Percentiles rank a stretch among this genome's conserved stretches.
Conservation (phyloP, 345 rosid species). For the Citrus inodora region DNA sequence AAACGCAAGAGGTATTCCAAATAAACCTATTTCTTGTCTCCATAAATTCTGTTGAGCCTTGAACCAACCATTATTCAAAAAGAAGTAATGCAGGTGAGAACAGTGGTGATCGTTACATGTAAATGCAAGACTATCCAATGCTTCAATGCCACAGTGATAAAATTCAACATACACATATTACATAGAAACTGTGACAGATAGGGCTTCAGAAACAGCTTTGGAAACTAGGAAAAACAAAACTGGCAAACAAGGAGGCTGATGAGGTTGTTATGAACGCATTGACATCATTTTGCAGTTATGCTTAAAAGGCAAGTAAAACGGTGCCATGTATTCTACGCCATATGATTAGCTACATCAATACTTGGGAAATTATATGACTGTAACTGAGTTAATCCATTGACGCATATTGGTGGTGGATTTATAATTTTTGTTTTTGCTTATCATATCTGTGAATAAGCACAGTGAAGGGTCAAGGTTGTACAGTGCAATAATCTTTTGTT, state of each 20-base stretch:
- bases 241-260: constrained; percentile 21
- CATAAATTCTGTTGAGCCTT: constrained; percentile 19
- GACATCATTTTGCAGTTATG: constrained; percentile 15
- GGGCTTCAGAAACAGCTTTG: constrained; percentile 3
- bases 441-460: constrained; percentile 41
- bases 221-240: not conserved
- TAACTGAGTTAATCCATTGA: constrained; percentile 22
- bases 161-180: constrained; percentile 11
- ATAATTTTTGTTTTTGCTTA: constrained; percentile 32
- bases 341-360: constrained; percentile 2
- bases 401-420: constrained; percentile 24
- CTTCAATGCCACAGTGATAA: not conserved
- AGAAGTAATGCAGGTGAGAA: constrained; percentile 96
- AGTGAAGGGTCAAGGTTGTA: constrained; percentile 36
- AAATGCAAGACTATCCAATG: constrained; percentile 19
- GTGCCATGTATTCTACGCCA: constrained; percentile 2
- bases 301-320: not conserved
- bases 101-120: constrained; percentile 52
- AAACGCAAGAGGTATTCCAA: constrained; percentile 79
- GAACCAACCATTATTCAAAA: constrained; percentile 45
- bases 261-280: not conserved
- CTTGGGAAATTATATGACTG: constrained; percentile 17
- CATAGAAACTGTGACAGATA: constrained; percentile 9
- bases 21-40: not conserved
- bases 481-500: constrained; percentile 35